Conservation (phyloP, 2,329 filamentous ascomycete genomes). For the Cordyceps militaris region DNA sequence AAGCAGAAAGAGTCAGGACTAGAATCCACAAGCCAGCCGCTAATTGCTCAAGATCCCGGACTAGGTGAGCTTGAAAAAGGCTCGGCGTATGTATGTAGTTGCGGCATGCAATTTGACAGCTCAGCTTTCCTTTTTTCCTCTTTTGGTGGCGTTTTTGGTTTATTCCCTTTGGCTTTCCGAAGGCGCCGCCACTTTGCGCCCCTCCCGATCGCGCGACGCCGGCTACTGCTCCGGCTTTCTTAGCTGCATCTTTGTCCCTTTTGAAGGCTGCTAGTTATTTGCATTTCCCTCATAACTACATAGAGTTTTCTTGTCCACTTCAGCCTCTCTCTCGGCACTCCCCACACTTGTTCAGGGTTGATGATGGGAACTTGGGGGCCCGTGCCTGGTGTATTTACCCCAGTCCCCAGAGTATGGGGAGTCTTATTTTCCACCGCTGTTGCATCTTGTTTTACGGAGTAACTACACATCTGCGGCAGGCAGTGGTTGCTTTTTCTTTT, state of each 20-base stretch:
- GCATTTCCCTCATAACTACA: not conserved
- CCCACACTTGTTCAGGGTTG: too few relatives aligned
- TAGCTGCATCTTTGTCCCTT: not conserved
- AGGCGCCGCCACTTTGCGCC: not conserved
- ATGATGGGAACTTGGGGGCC: not conserved
- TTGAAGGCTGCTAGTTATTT: not conserved
- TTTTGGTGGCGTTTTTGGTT: not conserved
- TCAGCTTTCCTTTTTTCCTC: not conserved
- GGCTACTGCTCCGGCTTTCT: not conserved
- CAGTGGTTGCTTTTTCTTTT: not conserved
- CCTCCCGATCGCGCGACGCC: not conserved
- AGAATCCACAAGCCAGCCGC: not conserved
- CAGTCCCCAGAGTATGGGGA: not conserved
- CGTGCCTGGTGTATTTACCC: not conserved
- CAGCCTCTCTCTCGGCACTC: too few relatives aligned
- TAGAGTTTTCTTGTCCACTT: too few relatives aligned
- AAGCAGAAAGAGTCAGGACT: not conserved
- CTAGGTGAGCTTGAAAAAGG: not conserved
- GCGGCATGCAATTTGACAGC: conserved; percentile 1
- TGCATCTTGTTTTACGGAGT: not conserved
- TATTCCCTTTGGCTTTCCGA: not conserved
- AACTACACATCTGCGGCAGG: not conserved
- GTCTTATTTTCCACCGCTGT: not conserved
- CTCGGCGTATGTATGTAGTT: too few relatives aligned
- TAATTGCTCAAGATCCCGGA: not conserved